Conservation (phyloP, 176 grass and related monocot genomes). For the Phyllostachys edulis region DNA sequence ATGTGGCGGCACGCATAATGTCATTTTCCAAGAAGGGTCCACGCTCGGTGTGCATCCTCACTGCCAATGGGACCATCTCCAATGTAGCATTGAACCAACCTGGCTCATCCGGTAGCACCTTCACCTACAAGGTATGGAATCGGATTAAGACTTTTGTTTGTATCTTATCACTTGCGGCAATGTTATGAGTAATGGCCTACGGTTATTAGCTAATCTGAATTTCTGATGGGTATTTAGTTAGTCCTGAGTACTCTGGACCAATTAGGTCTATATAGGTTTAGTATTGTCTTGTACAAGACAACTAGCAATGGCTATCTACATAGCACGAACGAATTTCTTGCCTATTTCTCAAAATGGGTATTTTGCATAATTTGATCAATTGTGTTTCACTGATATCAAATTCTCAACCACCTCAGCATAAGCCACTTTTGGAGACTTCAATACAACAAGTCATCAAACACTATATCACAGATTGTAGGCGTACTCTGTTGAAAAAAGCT, state of each 20-base stretch:
- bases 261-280: neutral
- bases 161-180: neutral
- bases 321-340: neutral
- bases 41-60: conserved; percentile 69
- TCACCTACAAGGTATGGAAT: conserved; percentile 75
- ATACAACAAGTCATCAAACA: neutral
- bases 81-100: conserved; percentile 66
- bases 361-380: neutral
- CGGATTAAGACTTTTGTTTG: neutral
- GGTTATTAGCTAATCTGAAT: neutral
- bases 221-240: neutral
- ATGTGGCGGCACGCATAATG: conserved; percentile 79
- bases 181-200: neutral
- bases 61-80: conserved; percentile 75
- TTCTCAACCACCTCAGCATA: neutral
- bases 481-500: neutral
- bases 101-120: conserved; percentile 62
- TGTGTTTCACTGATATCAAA: neutral
- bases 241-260: neutral
- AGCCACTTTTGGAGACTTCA: neutral
- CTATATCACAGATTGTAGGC: neutral
- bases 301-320: neutral
- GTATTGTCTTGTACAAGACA: neutral
- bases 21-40: conserved; percentile 95
- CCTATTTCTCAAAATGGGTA: neutral